Conservation (phyloP, 2,329 filamentous ascomycete species). For the Fusarium nematophilum region DNA sequence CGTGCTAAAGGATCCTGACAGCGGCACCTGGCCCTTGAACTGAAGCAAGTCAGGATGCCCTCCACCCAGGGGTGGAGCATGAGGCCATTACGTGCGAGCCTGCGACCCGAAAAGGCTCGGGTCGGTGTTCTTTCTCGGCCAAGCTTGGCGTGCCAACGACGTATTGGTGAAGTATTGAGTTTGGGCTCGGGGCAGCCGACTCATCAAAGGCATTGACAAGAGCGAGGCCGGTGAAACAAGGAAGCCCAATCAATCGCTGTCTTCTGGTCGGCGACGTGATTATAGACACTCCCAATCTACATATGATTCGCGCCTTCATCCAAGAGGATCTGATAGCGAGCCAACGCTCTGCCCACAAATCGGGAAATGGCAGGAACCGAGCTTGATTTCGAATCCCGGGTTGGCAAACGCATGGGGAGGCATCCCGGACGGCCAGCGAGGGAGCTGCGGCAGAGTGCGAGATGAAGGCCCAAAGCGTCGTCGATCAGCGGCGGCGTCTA, state of each 20-base stretch:
- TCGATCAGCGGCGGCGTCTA: slow-evolving; percentile 3
- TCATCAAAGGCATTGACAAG: background rate
- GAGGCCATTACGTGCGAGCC: slow-evolving; percentile 14
- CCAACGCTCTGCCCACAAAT: background rate
- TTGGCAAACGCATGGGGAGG: slow-evolving; percentile 1
- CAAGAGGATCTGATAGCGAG: no score
- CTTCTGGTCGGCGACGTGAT: background rate
- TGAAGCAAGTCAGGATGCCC: slow-evolving; percentile 14
- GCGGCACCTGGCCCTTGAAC: slow-evolving; percentile 15
- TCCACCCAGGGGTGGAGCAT: slow-evolving; percentile 34
- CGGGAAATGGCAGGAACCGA: background rate
- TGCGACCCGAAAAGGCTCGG: slow-evolving; percentile 5
- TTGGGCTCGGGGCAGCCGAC: background rate
- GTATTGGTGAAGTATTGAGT: background rate
- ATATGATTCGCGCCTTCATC: background rate
- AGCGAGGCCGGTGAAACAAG: background rate
- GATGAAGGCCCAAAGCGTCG: slow-evolving; percentile 9
- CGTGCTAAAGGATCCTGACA: slow-evolving; percentile 27
- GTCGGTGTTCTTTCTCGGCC: background rate
- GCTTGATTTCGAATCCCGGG: background rate
- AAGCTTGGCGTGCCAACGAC: background rate
- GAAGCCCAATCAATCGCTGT: no score
- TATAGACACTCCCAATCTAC: background rate
- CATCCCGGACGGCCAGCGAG: background rate
- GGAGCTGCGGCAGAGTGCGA: slow-evolving; percentile 4